Percentiles rank a stretch among this genome's conserved stretches.
phyloP scores from a whole-genome alignment of 345 rosid genomes.

The Boechera stricta region DNA sequence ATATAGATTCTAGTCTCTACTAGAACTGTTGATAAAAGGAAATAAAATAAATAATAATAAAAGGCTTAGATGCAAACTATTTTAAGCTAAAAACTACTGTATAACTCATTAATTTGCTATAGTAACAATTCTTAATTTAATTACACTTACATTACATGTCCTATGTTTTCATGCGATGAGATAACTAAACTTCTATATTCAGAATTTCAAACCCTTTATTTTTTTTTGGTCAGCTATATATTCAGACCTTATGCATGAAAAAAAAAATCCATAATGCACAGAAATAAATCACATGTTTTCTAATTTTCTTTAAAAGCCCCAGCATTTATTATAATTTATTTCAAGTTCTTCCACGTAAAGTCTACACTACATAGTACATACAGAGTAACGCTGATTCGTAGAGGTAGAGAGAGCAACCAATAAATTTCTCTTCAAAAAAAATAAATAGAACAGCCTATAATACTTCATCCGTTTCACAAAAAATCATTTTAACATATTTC shows the following conservation, averaged over 20 bases:
- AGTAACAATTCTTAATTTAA: constrained; percentile 2
- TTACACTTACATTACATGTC: neutral
- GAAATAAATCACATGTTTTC: constrained; percentile 1
- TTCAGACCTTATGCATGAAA: neutral
- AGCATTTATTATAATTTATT: neutral
- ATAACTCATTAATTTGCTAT: neutral
- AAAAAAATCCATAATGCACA: neutral
- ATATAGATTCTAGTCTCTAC: neutral
- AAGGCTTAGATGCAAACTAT: constrained; percentile 8
- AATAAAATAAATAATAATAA: neutral
- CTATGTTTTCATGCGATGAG: neutral
- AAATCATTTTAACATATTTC: too few species aligned
- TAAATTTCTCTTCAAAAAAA: constrained; percentile 8
- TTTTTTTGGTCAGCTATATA: too few species aligned
- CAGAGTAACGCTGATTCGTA: constrained; percentile 25
- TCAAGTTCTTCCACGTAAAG: constrained; percentile 4
- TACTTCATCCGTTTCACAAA: neutral
- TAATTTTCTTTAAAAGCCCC: neutral
- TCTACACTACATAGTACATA: neutral
- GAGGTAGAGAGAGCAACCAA: constrained; percentile 9
- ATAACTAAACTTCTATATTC: neutral
- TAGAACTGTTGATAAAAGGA: neutral
- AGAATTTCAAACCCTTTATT: neutral
- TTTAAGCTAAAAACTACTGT: neutral
- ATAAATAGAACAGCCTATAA: neutral